These are phyloP conservation scores for Stemphylium vesicarium DNA, from an alignment of 2,329 filamentous ascomycete genomes.

Conservation along the genomic window DNA sequence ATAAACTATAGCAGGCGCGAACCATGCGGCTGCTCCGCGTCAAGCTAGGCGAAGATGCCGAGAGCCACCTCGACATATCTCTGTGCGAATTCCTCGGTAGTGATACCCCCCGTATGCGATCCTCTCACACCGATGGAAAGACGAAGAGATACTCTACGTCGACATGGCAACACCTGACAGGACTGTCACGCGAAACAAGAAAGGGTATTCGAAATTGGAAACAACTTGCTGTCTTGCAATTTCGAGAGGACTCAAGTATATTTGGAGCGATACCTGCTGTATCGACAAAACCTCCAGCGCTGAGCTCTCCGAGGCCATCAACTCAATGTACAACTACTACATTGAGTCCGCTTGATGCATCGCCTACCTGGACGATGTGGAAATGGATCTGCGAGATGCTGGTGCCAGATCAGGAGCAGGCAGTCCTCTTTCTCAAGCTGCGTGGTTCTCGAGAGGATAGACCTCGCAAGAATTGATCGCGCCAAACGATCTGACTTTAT, in stretches of 20 bases:
- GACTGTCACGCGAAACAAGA: background rate
- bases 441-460: background rate
- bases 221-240: background rate
- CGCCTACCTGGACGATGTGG: background rate
- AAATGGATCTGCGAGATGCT: background rate
- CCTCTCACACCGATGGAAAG: conserved; percentile 16
- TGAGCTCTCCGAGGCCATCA: conserved; percentile 1
- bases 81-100: background rate
- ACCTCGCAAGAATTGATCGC: background rate
- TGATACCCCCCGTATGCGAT: conserved; percentile 10
- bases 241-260: background rate
- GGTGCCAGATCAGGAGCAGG: background rate
- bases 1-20: no score
- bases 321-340: conserved; percentile 3
- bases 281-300: conserved; percentile 1
- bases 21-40: no score
- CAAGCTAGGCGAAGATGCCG: no score
- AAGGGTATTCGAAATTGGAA: background rate
- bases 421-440: background rate
- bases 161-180: background rate
- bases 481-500: background rate
- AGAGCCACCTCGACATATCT: no score
- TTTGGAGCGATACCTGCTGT: conserved; percentile 1
- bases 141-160: conserved; percentile 9
- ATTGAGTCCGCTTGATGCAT: background rate